A percentile compares a stretch with the other conserved stretches of the same genome.
phyloP scores from a whole-genome alignment of 768 basidiomycete species.

The Clavaria fumosa region DNA sequence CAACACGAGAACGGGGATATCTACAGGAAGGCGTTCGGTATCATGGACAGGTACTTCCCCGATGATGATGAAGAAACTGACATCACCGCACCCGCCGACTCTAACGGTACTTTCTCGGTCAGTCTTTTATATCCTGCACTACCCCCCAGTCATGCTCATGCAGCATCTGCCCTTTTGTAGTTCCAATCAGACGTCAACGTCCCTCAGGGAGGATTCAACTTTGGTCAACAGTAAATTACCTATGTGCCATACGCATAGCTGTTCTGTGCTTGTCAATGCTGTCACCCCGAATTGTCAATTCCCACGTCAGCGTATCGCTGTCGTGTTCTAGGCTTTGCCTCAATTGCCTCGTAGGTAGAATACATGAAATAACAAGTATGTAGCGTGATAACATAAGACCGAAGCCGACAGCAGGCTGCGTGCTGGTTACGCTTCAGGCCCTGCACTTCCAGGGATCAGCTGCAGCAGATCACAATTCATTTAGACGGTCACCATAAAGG shows the following conservation, averaged over 20 bases:
- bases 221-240: conserved; percentile 60
- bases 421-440: conserved; percentile 40
- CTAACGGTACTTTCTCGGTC: conserved; percentile 62
- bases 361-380: no score
- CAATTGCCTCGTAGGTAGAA: no score
- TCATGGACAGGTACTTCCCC: conserved; percentile 97
- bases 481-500: conserved; percentile 3
- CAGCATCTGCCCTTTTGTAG: conserved; percentile 20
- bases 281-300: no score
- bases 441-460: conserved; percentile 60
- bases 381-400: no score
- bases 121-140: conserved; percentile 13
- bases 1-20: conserved; percentile 99
- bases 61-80: conserved; percentile 91
- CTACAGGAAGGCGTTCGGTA: conserved; percentile 99
- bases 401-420: no score
- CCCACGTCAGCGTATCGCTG: no score
- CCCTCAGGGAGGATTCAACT: conserved; percentile 93
- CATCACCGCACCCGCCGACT: conserved; percentile 63
- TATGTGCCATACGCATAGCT: no score
- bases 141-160: conserved; percentile 8
- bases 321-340: no score
- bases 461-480: conserved; percentile 12
- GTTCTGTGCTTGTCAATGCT: no score
- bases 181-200: conserved; percentile 78